Base-by-base conservation (phyloP, 495 filamentous ascomycete species). In the Penicillium psychrofluorescens region DNA sequence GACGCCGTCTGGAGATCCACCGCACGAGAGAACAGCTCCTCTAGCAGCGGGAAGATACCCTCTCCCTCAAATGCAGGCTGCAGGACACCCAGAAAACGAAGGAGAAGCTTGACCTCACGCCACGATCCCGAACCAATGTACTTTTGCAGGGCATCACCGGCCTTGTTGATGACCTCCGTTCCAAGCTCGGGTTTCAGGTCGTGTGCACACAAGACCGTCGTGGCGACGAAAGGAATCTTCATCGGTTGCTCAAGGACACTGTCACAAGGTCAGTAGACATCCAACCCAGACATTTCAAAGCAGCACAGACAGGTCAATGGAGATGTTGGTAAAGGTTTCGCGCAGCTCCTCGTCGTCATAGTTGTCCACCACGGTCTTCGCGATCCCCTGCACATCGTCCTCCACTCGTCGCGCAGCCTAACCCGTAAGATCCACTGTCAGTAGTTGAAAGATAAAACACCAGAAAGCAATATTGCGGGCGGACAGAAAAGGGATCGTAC, bases 211-310 rank as follows among this genome's bases (percentile, higher is more conserved):
- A 95, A 71, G 27, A 90, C 73, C 4, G 90, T 80, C 16, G 84
- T 85, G 27, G 89, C 90, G 41, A 92, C 74, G 60, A 95, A 96
- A 2, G 92, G 94, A 41, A 89, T 91, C 68, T 96, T 96, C 64
- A 99, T 83, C 0, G 94, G 91, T 64, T 99, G 92, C 66, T 99
- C 92, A 14, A 90, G 54, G 35, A 83, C 71, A 35, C 73, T 79
- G 32, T 10, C 43, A 22, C 22, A 22, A 22, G 3, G 22, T 22
- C 22, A 22, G 22, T 22, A 22, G 22, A 22, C 6, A 4, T 22
- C 2, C 22, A 22, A 22, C 22, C 22, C 22, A 22, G 22, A 22
- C 4, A 6, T 22, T 22, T 6, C 22, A 22, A 22, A n/a, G 34
- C 22, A 36, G 51, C 36, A 67, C 79, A 40, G 63, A 85, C 82